Evolutionary conservation across 441 rosid species (phyloP).

Genomic region (Eutrema salsugineum): DNA sequence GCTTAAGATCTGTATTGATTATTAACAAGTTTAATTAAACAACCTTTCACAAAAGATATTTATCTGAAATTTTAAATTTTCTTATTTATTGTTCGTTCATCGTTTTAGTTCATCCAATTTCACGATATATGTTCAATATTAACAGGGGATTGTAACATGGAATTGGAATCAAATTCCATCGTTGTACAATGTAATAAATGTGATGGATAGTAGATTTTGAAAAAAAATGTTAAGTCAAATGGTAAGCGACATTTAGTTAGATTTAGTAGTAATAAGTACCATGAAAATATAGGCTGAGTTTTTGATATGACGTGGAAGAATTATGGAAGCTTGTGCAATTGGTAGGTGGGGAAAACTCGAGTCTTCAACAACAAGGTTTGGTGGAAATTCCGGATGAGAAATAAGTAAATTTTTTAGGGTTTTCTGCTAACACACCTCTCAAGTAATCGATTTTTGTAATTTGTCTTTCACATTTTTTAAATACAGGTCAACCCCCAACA

Average conservation of each 20-base stretch:
- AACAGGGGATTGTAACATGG: neutral
- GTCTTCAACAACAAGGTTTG: constrained; percentile 25
- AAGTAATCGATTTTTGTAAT: too few species aligned
- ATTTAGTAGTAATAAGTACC: neutral
- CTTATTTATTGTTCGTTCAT: too few species aligned
- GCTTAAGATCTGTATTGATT: too few species aligned
- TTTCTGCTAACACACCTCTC: too few species aligned
- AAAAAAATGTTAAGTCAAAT: neutral
- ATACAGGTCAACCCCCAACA: too few species aligned
- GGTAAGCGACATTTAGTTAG: neutral
- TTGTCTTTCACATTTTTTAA: too few species aligned
- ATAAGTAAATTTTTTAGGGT: too few species aligned
- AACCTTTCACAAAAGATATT: too few species aligned
- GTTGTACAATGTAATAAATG: neutral
- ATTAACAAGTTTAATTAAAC: too few species aligned
- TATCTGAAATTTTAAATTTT: too few species aligned
- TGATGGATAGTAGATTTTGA: neutral
- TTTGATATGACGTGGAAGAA: neutral
- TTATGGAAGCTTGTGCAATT: constrained; percentile 17
- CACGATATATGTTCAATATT: neutral
- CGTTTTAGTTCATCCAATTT: too few species aligned
- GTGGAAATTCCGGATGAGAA: constrained; percentile 15
- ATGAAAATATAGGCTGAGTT: neutral
- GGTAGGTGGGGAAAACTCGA: constrained; percentile 24
- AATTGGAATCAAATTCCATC: neutral